phyloP scores from a whole-genome alignment of 2,329 filamentous ascomycete species.

The Penicillium occitanis region DNA sequence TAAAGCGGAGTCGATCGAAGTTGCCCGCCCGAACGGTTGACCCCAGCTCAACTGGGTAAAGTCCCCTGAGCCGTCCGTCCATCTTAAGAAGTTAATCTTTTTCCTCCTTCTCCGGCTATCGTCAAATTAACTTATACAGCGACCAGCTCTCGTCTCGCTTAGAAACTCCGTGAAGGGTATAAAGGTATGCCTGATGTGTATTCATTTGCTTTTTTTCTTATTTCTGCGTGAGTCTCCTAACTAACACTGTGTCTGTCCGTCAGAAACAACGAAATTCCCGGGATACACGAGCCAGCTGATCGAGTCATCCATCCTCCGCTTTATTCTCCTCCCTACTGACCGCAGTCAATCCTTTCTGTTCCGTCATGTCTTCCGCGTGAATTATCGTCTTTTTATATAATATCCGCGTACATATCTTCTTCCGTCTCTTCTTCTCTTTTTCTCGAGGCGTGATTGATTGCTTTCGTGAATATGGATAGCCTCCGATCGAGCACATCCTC shows the following conservation, averaged over 20 bases:
- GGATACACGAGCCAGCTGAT: background rate
- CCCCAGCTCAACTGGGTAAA: conserved; percentile 15
- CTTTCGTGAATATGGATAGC: conserved; percentile 36
- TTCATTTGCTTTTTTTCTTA: background rate
- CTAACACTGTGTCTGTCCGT: background rate
- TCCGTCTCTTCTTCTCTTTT: background rate
- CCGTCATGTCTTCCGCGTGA: conserved; percentile 20
- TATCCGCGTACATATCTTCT: background rate
- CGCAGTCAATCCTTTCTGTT: conserved; percentile 22
- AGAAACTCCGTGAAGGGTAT: conserved; percentile 10
- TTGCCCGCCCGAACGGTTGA: background rate
- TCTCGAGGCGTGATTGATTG: background rate
- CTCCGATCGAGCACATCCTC: conserved; percentile 43
- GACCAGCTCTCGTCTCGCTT: background rate
- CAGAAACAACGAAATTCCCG: background rate
- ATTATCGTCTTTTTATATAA: conserved; percentile 5
- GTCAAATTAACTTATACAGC: background rate
- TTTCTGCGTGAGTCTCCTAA: background rate
- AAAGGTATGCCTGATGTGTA: background rate
- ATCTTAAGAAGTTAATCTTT: background rate
- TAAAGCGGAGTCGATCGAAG: background rate
- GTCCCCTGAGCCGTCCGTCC: conserved; percentile 11
- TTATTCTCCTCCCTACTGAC: conserved; percentile 19
- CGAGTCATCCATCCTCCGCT: conserved; percentile 2
- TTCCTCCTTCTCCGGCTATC: conserved; percentile 4